Conservation (phyloP, 1,284 basidiomycete species). For the Apiotrichum sp. region DNA sequence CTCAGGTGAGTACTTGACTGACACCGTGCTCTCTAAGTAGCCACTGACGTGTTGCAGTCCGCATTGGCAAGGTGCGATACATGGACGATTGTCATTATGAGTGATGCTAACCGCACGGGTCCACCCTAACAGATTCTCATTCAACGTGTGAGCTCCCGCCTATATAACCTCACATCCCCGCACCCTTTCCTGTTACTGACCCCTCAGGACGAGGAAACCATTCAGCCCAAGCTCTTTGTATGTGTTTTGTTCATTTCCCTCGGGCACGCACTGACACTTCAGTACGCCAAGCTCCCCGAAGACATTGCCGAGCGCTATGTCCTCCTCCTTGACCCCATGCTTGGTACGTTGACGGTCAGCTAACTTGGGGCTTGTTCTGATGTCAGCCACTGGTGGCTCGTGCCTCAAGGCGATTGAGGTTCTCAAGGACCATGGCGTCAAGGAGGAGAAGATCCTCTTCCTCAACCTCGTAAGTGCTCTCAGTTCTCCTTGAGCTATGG, state of each 20-base stretch:
- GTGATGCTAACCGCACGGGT: slow-evolving; percentile 22
- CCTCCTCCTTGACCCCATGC: slow-evolving; percentile 93
- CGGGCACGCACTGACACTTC: slow-evolving; percentile 8
- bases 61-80: slow-evolving; percentile 45
- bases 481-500: background rate
- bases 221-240: slow-evolving; percentile 74
- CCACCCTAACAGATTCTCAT: slow-evolving; percentile 66
- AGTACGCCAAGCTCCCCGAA: slow-evolving; percentile 73
- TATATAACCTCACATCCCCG: background rate
- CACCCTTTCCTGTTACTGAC: background rate
- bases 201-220: slow-evolving; percentile 79
- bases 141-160: slow-evolving; percentile 60
- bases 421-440: slow-evolving; percentile 79
- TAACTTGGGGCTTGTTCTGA: background rate
- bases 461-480: slow-evolving; percentile 70
- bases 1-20: slow-evolving; percentile 36
- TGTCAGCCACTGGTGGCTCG: slow-evolving; percentile 85
- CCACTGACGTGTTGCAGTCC: slow-evolving; percentile 26
- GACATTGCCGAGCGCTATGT: slow-evolving; percentile 90
- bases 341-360: slow-evolving; percentile 56
- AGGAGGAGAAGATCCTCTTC: slow-evolving; percentile 80
- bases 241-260: no score
- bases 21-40: background rate
- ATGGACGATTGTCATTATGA: background rate
- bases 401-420: slow-evolving; percentile 97